Percentiles rank a stretch among this genome's conserved stretches.
Conservation (phyloP, 75 land plant genomes). For the Ceratopteris richardii region DNA sequence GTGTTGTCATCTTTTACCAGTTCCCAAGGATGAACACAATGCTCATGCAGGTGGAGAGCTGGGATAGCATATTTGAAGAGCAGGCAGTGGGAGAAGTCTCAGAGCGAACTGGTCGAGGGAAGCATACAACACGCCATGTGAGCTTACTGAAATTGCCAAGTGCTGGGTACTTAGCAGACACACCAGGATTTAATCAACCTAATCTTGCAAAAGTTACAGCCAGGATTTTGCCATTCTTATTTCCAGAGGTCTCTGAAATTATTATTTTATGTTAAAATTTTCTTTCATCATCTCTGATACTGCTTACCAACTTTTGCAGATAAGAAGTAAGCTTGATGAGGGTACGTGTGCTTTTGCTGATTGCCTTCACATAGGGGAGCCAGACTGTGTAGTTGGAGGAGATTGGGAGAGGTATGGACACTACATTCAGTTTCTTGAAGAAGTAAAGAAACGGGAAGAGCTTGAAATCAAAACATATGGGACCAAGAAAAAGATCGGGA, state of each 20-base stretch:
- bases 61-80: slow-evolving; percentile 59
- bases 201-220: slow-evolving; percentile 69
- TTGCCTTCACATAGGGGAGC: slow-evolving; percentile 85
- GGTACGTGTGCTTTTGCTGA: slow-evolving; percentile 62
- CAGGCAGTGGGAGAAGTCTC: slow-evolving; percentile 81
- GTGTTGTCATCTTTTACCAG: too few relatives aligned
- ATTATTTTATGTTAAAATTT: background rate
- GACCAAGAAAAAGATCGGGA: slow-evolving; percentile 80
- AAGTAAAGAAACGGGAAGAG: slow-evolving; percentile 77
- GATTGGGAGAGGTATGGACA: slow-evolving; percentile 94
- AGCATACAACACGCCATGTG: slow-evolving; percentile 93
- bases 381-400: slow-evolving; percentile 64
- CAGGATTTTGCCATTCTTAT: slow-evolving; percentile 48
- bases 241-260: slow-evolving; percentile 93
- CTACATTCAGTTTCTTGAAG: slow-evolving; percentile 85
- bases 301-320: too few relatives aligned
- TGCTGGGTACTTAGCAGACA: slow-evolving; percentile 89
- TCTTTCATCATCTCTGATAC: too few relatives aligned
- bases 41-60: slow-evolving; percentile 13
- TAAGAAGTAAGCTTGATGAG: slow-evolving; percentile 7
- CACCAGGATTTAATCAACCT: slow-evolving; percentile 95
- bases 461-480: slow-evolving; percentile 77
- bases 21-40: background rate
- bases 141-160: slow-evolving; percentile 71
- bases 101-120: slow-evolving; percentile 73